A percentile compares a stretch with the other conserved stretches of the same genome.
Conservation (phyloP, 805 yeast genomes). For the Lipomyces mesembrius region DNA sequence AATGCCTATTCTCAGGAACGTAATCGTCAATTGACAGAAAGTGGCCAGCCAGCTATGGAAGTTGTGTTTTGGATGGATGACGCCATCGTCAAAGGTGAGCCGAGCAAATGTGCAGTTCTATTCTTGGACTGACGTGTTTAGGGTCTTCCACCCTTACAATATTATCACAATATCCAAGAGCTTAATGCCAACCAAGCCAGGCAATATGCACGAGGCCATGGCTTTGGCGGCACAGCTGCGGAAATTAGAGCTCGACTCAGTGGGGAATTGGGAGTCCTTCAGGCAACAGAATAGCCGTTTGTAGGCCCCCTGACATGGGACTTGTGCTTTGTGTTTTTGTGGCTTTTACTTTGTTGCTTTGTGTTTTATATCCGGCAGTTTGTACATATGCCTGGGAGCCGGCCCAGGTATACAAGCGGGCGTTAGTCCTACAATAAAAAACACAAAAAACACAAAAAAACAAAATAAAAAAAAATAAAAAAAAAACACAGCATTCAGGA, state of each 20-base stretch:
- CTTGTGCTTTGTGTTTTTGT: no score
- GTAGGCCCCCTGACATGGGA: no score
- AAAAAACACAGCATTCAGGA: no score
- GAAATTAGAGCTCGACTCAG: background rate
- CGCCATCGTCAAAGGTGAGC: background rate
- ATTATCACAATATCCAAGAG: background rate
- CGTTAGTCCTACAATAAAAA: no score
- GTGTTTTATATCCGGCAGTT: no score
- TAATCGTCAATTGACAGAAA: background rate
- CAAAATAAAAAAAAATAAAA: no score
- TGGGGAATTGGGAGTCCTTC: background rate
- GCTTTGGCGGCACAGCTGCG: background rate
- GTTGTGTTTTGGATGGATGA: background rate
- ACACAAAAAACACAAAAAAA: no score
- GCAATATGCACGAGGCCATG: background rate
- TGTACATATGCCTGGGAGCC: no score
- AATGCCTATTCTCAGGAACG: background rate
- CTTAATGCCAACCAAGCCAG: background rate
- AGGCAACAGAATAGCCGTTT: background rate
- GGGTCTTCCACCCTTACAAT: background rate
- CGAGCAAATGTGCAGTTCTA: background rate
- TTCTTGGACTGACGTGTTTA: background rate
- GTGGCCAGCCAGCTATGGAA: slow-evolving; percentile 1
- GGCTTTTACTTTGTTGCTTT: no score
- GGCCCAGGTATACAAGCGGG: no score